Base-by-base conservation (phyloP, 495 filamentous ascomycete species). In the Hypoxylon cercidicola region DNA sequence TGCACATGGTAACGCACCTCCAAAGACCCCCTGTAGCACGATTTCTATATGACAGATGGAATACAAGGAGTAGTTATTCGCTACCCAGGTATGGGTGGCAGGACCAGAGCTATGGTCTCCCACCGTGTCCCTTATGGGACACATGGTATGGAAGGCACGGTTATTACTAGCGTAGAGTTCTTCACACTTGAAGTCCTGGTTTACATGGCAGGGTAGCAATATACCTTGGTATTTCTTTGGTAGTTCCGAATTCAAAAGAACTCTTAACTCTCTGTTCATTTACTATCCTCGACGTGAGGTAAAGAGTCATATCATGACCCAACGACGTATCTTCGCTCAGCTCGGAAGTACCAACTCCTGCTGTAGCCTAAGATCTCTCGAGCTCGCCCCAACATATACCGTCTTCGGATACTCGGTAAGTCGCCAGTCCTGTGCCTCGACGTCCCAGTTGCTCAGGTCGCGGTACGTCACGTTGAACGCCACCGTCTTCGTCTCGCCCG, bases 361-460 rank as follows among this genome's bases (percentile, higher is more conserved):
- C 28, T 66, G 53, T 16, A 75, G 53, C 23, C 65, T 59, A 2
- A 78, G 49, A 47, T 74, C 71, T 35, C 75, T 74, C 18, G 73
- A 77, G 39, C 78, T 80, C 30, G 72, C 68, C 3, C 78, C 77
- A 25, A 82, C 61, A 61, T 75, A 71, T 7, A 75, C 74, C 13
- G 57, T 70, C 71, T 80, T 80, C n/a, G 62, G 61, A 13, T 72
- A 72, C 39, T 55, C 66, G 19, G 61, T 68, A 16, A 81, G 61
- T 48, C 87, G 84, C 93, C 93, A 97, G 77, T 97, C 89, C 81
- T 96, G 90, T 9, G 75, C 78, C 13, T 74, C 81, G 13, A 86
- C 78, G 64, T 96, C 88, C 93, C 93, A 97, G 70, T 93, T 96
- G 64, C 79, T 82, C 30, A 83, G 32, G 71, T 97, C 93, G 67